These are phyloP conservation scores for Byssochlamys sp. DNA, from an alignment of 2,329 filamentous ascomycete genomes.

Conservation along the genomic window DNA sequence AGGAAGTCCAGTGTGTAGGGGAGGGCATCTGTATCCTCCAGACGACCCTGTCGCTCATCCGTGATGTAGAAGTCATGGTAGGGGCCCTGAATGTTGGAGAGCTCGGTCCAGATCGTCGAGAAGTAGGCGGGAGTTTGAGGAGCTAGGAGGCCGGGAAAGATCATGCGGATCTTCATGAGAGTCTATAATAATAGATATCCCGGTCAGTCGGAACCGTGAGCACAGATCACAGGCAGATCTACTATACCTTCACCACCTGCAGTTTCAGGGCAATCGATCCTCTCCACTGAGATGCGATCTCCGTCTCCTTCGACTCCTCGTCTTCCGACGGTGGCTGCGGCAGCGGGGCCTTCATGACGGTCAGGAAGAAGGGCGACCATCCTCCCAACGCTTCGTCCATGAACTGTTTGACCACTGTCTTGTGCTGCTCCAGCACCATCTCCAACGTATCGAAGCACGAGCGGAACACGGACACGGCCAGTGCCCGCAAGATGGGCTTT, in stretches of 20 bases:
- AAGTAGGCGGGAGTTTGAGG: conserved; percentile 77
- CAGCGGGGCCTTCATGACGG: conserved; percentile 63
- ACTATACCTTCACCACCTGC: conserved; percentile 67
- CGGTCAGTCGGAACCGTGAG: conserved; percentile 8
- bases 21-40: conserved; percentile 84
- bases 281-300: conserved; percentile 60
- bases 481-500: conserved; percentile 65
- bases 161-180: conserved; percentile 73
- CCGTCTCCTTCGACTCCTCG: conserved; percentile 49
- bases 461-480: conserved; percentile 83
- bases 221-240: neutral
- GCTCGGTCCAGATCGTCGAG: conserved; percentile 78
- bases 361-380: conserved; percentile 86
- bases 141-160: conserved; percentile 73
- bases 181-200: conserved; percentile 43
- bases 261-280: conserved; percentile 78
- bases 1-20: conserved; percentile 91
- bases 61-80: conserved; percentile 80
- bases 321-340: conserved; percentile 50
- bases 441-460: conserved; percentile 90
- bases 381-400: conserved; percentile 72
- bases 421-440: conserved; percentile 91
- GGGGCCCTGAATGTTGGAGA: conserved; percentile 59
- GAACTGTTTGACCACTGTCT: conserved; percentile 74
- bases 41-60: conserved; percentile 71